Conservation (phyloP, 2,329 filamentous ascomycete species). For the Fusarium sp. region DNA sequence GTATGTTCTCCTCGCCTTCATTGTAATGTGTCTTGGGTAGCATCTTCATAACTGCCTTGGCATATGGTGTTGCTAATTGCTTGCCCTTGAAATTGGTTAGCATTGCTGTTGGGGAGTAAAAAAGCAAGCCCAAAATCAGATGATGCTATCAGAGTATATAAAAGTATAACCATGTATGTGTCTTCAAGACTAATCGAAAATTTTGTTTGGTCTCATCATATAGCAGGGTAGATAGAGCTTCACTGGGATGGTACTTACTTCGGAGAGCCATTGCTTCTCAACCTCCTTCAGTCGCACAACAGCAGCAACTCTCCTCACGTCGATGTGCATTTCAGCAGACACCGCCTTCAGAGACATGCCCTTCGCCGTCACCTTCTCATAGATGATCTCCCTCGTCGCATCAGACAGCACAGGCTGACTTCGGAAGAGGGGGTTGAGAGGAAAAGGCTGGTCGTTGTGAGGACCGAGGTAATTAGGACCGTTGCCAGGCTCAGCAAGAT, state of each 20-base stretch:
- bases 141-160: conserved; percentile 42
- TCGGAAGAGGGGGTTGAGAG: conserved; percentile 74
- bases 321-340: conserved; percentile 79
- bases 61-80: conserved; percentile 78
- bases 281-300: conserved; percentile 87
- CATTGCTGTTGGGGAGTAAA: background rate
- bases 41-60: conserved; percentile 80
- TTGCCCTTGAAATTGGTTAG: conserved; percentile 68
- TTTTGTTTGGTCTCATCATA: conserved; percentile 73
- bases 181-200: conserved; percentile 99
- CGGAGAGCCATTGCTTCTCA: conserved; percentile 77
- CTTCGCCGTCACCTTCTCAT: conserved; percentile 69
- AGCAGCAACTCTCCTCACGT: conserved; percentile 84
- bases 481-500: conserved; percentile 37
- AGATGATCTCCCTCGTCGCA: conserved; percentile 76
- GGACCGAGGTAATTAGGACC: conserved; percentile 52
- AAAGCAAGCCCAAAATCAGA: conserved; percentile 6
- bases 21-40: conserved; percentile 73
- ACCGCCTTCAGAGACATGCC: conserved; percentile 78
- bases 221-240: conserved; percentile 5
- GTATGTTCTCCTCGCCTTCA: conserved; percentile 56
- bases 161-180: conserved; percentile 81
- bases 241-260: conserved; percentile 67
- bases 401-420: conserved; percentile 80
- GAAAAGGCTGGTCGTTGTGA: conserved; percentile 69